A percentile compares a stretch with the other conserved stretches of the same genome.
These are phyloP conservation scores for Vitis hybrid DNA, from an alignment of 177 flowering plant species.

Conservation along the genomic window DNA sequence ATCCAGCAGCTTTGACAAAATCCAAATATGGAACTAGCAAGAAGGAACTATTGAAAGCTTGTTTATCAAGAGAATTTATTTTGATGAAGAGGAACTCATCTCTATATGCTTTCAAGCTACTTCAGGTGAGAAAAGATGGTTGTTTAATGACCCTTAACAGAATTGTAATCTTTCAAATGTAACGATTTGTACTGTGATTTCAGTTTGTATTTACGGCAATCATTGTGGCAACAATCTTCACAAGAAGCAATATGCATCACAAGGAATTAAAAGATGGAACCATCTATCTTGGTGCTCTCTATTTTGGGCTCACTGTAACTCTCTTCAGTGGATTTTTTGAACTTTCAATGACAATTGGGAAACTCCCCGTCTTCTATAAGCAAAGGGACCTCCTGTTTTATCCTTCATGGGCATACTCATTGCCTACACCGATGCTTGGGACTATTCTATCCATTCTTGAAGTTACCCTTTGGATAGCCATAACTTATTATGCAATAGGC, in stretches of 20 bases:
- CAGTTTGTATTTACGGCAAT: constrained; percentile 30
- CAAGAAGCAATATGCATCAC: constrained; percentile 36
- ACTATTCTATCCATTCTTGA: constrained; percentile 53
- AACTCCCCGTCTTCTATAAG: constrained; percentile 72
- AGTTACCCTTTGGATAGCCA: constrained; percentile 37
- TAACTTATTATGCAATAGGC: constrained; percentile 56
- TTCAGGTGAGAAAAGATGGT: constrained; percentile 32
- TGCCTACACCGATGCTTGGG: constrained; percentile 51
- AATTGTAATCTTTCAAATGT: background rate
- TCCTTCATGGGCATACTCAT: constrained; percentile 68
- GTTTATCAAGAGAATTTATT: constrained; percentile 40
- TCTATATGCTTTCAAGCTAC: constrained; percentile 41
- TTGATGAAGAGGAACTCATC: constrained; percentile 56
- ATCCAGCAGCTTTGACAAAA: constrained; percentile 53
- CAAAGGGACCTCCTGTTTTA: constrained; percentile 60
- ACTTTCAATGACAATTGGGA: constrained; percentile 41
- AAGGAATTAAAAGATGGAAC: constrained; percentile 36
- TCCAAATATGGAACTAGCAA: constrained; percentile 42
- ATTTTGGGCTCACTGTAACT: constrained; percentile 23
- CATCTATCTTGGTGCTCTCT: constrained; percentile 52
- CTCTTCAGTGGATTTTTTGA: constrained; percentile 57
- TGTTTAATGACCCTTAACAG: background rate
- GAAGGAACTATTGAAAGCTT: constrained; percentile 49
- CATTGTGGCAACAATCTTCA: constrained; percentile 43
- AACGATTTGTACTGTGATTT: constrained; percentile 2